phyloP scores from a whole-genome alignment of 352 stramenopile species.

The Lagenidium sp. region DNA sequence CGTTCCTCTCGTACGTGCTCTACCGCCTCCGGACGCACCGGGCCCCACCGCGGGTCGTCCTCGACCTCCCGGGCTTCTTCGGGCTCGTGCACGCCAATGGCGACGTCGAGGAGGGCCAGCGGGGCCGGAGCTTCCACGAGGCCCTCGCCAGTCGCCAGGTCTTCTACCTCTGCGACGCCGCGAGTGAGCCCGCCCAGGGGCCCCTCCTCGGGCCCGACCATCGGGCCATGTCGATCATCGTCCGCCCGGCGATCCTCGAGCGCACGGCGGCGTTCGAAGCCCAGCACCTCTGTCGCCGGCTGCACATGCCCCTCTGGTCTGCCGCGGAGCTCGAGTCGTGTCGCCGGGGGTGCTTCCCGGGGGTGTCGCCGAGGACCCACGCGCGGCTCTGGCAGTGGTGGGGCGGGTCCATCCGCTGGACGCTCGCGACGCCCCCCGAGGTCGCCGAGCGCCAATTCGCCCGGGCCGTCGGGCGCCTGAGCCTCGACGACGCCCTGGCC shows the following conservation, averaged over 20 bases:
- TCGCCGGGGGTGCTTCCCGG: constrained; percentile 18
- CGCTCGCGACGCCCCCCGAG: constrained; percentile 9
- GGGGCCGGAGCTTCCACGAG: constrained; percentile 15
- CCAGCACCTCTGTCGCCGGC: constrained; percentile 5
- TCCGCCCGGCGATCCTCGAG: constrained; percentile 1
- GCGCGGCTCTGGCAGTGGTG: constrained; percentile 21
- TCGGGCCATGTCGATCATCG: constrained; percentile 16
- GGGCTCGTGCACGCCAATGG: constrained; percentile 15
- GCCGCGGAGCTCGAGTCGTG: constrained; percentile 22
- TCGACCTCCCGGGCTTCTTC: constrained; percentile 22
- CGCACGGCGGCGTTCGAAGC: neutral
- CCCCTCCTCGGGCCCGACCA: constrained; percentile 2
- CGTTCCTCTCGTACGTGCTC: constrained; percentile 27
- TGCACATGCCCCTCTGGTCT: constrained; percentile 29
- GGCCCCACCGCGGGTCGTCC: constrained; percentile 15
- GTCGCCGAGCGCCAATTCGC: constrained; percentile 12
- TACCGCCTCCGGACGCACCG: constrained; percentile 8
- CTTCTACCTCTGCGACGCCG: constrained; percentile 22
- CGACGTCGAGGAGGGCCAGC: constrained; percentile 10
- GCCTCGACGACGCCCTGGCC: constrained; percentile 6
- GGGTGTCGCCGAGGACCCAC: constrained; percentile 12
- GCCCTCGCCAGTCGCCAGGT: constrained; percentile 16
- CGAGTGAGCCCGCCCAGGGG: neutral
- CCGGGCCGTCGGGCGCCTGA: constrained; percentile 2
- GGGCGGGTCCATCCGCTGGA: constrained; percentile 21